phyloP scores from a whole-genome alignment of 768 basidiomycete genomes.

The Candolleomyces aberdarensis region DNA sequence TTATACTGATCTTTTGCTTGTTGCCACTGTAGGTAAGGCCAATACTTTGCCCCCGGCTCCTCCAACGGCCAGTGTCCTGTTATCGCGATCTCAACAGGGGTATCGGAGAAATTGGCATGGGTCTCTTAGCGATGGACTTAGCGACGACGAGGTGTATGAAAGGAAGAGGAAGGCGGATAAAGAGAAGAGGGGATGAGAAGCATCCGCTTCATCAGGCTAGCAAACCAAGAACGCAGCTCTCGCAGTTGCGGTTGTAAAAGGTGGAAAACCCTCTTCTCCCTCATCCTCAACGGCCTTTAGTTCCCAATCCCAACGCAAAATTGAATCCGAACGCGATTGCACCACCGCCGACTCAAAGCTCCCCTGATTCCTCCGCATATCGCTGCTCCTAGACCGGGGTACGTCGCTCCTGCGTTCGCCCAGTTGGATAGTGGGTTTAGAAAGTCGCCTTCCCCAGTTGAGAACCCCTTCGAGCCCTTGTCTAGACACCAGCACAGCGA shows the following conservation, averaged over 20 bases:
- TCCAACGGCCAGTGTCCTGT: conserved; percentile 8
- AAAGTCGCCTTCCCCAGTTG: conserved; percentile 33
- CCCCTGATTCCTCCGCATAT: too few relatives aligned
- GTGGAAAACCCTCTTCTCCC: background rate
- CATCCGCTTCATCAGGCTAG: conserved; percentile 8
- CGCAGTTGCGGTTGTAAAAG: conserved; percentile 27
- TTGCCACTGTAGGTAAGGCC: too few relatives aligned
- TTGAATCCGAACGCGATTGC: conserved; percentile 26
- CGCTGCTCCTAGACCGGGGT: conserved; percentile 27
- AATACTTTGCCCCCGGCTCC: too few relatives aligned
- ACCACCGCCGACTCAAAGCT: too few relatives aligned
- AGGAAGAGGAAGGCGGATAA: background rate
- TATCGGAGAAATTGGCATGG: conserved; percentile 46
- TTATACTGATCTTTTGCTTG: too few relatives aligned
- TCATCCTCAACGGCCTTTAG: conserved; percentile 16
- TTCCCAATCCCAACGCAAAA: conserved; percentile 62
- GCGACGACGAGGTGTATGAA: conserved; percentile 21
- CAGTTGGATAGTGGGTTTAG: conserved; percentile 41
- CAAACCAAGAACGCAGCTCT: conserved; percentile 34
- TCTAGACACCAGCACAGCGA: too few relatives aligned
- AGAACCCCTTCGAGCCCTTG: conserved; percentile 23
- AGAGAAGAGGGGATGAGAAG: background rate
- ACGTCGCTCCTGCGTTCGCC: conserved; percentile 65
- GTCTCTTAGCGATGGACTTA: conserved; percentile 24
- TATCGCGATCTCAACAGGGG: conserved; percentile 31